Conservation (phyloP, 768 basidiomycete genomes). For the Pseudohyphozyma bogoriensis region DNA sequence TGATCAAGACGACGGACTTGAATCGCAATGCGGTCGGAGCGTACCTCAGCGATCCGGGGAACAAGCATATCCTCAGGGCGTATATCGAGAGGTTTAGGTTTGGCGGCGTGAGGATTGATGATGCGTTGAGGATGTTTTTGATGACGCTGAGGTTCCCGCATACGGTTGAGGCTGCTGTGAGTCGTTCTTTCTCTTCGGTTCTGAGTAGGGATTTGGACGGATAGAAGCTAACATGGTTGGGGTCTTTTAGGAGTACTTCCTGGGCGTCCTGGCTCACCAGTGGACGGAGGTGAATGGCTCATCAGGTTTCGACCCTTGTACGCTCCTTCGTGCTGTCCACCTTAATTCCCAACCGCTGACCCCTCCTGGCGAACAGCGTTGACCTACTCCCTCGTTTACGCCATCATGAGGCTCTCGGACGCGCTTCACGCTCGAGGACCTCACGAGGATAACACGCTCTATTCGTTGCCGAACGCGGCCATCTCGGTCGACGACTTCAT, state of each 20-base stretch:
- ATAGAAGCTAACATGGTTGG: too few relatives aligned
- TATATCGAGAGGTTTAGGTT: conserved; percentile 86
- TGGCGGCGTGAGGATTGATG: conserved; percentile 69
- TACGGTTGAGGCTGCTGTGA: conserved; percentile 42
- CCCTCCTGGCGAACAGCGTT: too few relatives aligned
- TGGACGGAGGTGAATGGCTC: conserved; percentile 85
- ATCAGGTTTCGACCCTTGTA: conserved; percentile 35
- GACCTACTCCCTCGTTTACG: conserved; percentile 62
- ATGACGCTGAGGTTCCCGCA: conserved; percentile 63
- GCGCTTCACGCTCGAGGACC: conserved; percentile 53
- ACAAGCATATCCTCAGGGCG: conserved; percentile 64
- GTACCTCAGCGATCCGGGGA: conserved; percentile 64
- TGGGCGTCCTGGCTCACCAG: conserved; percentile 72
- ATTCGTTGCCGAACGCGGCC: conserved; percentile 5
- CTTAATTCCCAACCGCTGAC: too few relatives aligned
- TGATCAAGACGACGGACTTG: conserved; percentile 71
- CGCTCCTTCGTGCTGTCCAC: too few relatives aligned
- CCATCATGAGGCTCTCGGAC: conserved; percentile 80
- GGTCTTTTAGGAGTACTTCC: conserved; percentile 63
- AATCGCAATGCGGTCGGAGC: conserved; percentile 74
- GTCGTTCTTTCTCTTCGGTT: too few relatives aligned
- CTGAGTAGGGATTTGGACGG: too few relatives aligned
- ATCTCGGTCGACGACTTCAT: conserved; percentile 60
- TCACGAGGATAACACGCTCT: conserved; percentile 2
- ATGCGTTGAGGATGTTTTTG: conserved; percentile 78